A percentile compares a stretch with the other conserved stretches of the same genome.
phyloP scores from a whole-genome alignment of 2,329 filamentous ascomycete species.

The Lasiodiplodia sp. region DNA sequence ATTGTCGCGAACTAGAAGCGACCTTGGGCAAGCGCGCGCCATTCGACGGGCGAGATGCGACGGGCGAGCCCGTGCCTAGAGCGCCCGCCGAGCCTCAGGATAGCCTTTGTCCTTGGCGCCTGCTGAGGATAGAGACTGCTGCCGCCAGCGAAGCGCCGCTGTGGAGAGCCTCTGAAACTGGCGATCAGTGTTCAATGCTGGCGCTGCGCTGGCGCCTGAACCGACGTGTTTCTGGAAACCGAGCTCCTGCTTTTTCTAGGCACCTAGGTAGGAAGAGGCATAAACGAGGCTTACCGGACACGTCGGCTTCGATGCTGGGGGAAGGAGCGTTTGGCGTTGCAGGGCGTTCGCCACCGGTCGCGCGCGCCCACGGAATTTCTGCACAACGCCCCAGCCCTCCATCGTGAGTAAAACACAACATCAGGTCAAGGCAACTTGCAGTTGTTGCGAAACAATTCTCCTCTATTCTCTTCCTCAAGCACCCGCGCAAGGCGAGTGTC shows the following conservation, averaged over 20 bases:
- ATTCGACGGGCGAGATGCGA: constrained; percentile 12
- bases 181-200: not conserved
- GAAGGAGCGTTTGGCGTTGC: not conserved
- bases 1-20: constrained; percentile 18
- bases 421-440: no score
- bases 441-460: no score
- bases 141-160: constrained; percentile 19
- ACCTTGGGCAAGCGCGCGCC: constrained; percentile 21
- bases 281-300: not conserved
- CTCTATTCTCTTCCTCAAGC: constrained; percentile 12
- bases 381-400: not conserved
- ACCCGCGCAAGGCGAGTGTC: constrained; percentile 11
- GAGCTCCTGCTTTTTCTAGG: not conserved
- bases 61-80: constrained; percentile 16
- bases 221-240: not conserved
- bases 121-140: not conserved
- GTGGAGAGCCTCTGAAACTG: constrained; percentile 14
- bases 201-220: not conserved
- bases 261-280: not conserved
- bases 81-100: constrained; percentile 1
- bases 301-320: not conserved
- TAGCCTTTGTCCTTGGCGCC: constrained; percentile 4
- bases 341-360: constrained; percentile 10
- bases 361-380: not conserved
- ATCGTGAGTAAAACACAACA: not conserved